Evolutionary conservation across 1,139 yeast species (phyloP).

Genomic region (Yamadazyma atmosphaerica): DNA sequence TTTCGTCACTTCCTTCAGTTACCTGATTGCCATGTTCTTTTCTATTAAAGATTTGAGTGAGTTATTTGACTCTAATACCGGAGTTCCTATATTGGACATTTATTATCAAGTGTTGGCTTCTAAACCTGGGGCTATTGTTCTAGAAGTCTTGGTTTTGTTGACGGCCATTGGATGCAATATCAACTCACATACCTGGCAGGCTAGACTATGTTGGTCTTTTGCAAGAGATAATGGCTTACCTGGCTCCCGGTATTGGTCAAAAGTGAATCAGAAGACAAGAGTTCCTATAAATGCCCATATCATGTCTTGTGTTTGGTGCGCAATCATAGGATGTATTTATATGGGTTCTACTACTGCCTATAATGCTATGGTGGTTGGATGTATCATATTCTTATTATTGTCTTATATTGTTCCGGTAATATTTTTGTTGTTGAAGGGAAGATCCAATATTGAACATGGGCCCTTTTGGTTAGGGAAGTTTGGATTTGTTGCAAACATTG

Average conservation of each 20-base stretch:
- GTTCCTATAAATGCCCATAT: constrained; percentile 39
- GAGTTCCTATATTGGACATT: constrained; percentile 64
- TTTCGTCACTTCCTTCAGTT: constrained; percentile 58
- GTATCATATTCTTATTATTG: constrained; percentile 35
- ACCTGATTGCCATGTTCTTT: constrained; percentile 63
- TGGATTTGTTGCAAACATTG: constrained; percentile 20
- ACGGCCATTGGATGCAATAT: constrained; percentile 73
- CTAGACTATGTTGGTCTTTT: constrained; percentile 76
- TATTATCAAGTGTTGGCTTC: constrained; percentile 57
- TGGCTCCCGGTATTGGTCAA: constrained; percentile 34
- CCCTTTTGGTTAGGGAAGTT: constrained; percentile 51
- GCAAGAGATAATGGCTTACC: constrained; percentile 60
- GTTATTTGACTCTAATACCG: constrained; percentile 48
- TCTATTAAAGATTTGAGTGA: constrained; percentile 52
- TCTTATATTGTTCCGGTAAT: constrained; percentile 36
- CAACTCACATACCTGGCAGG: constrained; percentile 75
- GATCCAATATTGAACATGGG: constrained; percentile 37
- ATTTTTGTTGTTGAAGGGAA: constrained; percentile 33
- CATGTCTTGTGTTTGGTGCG: constrained; percentile 37
- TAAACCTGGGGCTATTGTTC: constrained; percentile 57
- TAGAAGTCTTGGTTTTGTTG: constrained; percentile 56
- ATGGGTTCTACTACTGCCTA: constrained; percentile 45
- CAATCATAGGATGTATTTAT: constrained; percentile 39
- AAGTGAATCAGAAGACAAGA: constrained; percentile 29
- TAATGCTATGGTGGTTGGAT: constrained; percentile 40